These are phyloP conservation scores for Jatropha curcas DNA, from an alignment of 345 rosid species.

Conservation along the genomic window DNA sequence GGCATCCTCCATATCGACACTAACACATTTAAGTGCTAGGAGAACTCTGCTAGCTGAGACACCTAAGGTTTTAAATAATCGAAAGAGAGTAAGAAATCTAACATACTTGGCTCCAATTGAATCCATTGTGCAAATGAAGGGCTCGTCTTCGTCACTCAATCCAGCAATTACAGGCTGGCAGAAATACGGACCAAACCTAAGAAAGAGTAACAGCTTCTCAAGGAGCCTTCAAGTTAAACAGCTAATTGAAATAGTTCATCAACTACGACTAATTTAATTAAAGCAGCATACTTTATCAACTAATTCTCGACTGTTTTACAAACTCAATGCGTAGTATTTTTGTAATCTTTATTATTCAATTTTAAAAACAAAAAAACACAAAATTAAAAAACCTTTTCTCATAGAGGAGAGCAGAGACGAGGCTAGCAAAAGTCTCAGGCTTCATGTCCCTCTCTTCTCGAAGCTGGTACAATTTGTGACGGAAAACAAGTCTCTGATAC, in stretches of 20 bases:
- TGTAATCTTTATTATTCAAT: no score
- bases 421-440: conserved; percentile 96
- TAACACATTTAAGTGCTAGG: neutral
- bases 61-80: neutral
- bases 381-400: conserved; percentile 75
- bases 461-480: conserved; percentile 84
- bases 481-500: conserved; percentile 86
- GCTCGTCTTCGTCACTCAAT: conserved; percentile 86
- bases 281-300: no score
- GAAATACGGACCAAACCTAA: conserved; percentile 94
- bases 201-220: conserved; percentile 5
- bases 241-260: no score
- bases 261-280: no score
- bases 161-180: conserved; percentile 98
- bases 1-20: neutral
- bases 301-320: no score
- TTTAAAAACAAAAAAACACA: no score
- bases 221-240: neutral
- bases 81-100: conserved; percentile 21
- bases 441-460: conserved; percentile 97
- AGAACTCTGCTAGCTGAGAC: neutral
- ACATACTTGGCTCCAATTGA: conserved; percentile 94
- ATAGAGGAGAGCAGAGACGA: conserved; percentile 87
- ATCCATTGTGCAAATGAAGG: conserved; percentile 98
- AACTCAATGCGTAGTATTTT: no score